Conservation (phyloP, 1,284 basidiomycete species). For the Pascua guehoae region DNA sequence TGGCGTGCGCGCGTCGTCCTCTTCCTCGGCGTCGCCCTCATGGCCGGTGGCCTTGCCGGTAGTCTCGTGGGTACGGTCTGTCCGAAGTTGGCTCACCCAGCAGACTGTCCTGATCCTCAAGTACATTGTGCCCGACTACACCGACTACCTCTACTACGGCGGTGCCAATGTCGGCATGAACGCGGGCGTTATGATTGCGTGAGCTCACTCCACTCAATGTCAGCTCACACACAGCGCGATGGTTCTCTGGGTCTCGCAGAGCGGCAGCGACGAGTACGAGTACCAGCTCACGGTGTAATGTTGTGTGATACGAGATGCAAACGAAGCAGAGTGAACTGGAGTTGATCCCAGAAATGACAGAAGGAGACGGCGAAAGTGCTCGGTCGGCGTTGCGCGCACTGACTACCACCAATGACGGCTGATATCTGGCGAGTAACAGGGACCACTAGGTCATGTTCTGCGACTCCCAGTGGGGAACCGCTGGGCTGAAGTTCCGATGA, state of each 20-base stretch:
- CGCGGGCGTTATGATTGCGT: conserved; percentile 77
- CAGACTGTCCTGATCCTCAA: conserved; percentile 89
- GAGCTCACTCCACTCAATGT: conserved; percentile 18
- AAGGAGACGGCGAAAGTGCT: conserved; percentile 8
- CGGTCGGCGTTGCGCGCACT: no score
- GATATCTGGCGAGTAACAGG: no score
- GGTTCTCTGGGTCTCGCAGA: conserved; percentile 49
- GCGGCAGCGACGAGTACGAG: conserved; percentile 50
- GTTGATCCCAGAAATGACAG: conserved; percentile 9
- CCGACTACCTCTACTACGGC: conserved; percentile 85
- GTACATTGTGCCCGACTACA: conserved; percentile 74
- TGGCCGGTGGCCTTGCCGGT: conserved; percentile 93
- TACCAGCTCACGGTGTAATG: conserved; percentile 49
- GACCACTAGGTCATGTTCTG: no score
- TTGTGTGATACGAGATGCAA: neutral
- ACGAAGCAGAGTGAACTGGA: neutral
- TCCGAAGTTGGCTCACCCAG: conserved; percentile 3
- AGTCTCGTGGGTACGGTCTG: conserved; percentile 67
- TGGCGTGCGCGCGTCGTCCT: conserved; percentile 85
- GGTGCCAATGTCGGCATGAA: conserved; percentile 93
- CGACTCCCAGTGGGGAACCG: no score
- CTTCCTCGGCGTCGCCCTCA: conserved; percentile 92
- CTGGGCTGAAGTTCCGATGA: no score
- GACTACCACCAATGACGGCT: no score
- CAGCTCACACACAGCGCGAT: conserved; percentile 37